Evolutionary conservation across 495 filamentous ascomycete genomes (phyloP), one percentile per base, ranked within the genome.

Genomic region (Penicillium odoratum): DNA sequence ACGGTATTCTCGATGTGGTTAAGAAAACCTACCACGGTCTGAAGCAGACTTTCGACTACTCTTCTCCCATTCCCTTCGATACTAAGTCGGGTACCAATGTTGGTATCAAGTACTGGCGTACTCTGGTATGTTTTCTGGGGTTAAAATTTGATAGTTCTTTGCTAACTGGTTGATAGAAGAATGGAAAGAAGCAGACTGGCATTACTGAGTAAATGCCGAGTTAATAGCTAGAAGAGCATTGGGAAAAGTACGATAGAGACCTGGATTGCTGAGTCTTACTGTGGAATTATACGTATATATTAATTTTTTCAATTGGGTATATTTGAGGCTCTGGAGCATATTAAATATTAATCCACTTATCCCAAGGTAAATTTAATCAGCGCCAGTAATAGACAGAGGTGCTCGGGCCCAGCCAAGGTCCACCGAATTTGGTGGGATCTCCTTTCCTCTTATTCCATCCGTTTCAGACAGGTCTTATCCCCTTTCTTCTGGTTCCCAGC

Each of bases 1-100:
- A 78, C 58, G 76, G 76, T 36, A 74, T 82, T 13, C 65, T 77
- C 10, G 68, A 71, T 31, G 60, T 66, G 13, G 79, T 82, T 30
- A 74, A 74, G 66, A 60, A 65, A 46, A 78, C 72, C 21, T 81
- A 72, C 48, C 55, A 61, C 7, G 64, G 66, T 16, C 63, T 56
- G 15, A 50, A 65, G 58, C 55, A 74, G 5, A 74, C 74, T 3
- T 74, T 70, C 64, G 69, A 80, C 61, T 81, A 81, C 60, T 74
- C 68, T 18, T 74, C 67, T 57, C 76, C 76, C 18, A 66, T 77
- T 54, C 76, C 76, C 3, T 78, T 69, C 42, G 70, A 78, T 30
- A 55, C 64, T 4, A 62, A 59, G 42, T 69, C 57, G 52, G 67
- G 66, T 33, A 72, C 67, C 54, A 77, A 74, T 48, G 42, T 61